Percentiles rank a stretch among this genome's conserved stretches.
Conservation (phyloP, 352 stramenopile genomes). For the Poterioochromonas sp. region DNA sequence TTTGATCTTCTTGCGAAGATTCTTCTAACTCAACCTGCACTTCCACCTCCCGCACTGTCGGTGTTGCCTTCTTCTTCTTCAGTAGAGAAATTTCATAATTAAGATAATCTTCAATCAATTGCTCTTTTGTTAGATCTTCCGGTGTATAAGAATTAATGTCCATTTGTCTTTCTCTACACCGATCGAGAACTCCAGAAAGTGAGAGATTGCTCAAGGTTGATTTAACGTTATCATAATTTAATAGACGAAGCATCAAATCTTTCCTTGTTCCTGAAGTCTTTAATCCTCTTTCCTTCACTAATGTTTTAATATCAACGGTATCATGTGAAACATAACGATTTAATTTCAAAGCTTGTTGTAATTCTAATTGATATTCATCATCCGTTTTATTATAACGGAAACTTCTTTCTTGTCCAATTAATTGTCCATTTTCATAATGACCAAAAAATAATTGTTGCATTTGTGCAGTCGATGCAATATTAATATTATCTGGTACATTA, state of each 20-base stretch:
- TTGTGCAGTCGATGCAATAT: slow-evolving; percentile 68
- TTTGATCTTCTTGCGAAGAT: too few species aligned
- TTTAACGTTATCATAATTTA: too few species aligned
- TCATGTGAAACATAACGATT: slow-evolving; percentile 6
- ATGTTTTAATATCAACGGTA: slow-evolving; percentile 28
- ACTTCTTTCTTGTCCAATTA: background rate
- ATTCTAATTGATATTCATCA: background rate
- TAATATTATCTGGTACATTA: slow-evolving; percentile 63
- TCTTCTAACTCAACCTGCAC: too few species aligned
- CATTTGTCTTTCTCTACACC: background rate
- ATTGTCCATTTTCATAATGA: slow-evolving; percentile 53
- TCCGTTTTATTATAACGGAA: background rate
- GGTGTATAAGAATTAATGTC: background rate
- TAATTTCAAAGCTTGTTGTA: background rate
- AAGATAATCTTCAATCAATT: too few species aligned
- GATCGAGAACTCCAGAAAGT: background rate
- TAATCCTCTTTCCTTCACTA: slow-evolving; percentile 38
- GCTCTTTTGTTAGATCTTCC: too few species aligned
- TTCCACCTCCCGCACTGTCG: too few species aligned
- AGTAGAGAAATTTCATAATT: too few species aligned
- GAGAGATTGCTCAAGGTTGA: slow-evolving; percentile 9
- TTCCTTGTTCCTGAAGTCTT: slow-evolving; percentile 52
- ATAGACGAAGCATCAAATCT: slow-evolving; percentile 21
- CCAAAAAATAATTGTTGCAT: slow-evolving; percentile 77
- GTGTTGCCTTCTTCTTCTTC: too few species aligned